Conservation (phyloP, 1,284 basidiomycete genomes). For the Cutaneotrichosporon mucoides region DNA sequence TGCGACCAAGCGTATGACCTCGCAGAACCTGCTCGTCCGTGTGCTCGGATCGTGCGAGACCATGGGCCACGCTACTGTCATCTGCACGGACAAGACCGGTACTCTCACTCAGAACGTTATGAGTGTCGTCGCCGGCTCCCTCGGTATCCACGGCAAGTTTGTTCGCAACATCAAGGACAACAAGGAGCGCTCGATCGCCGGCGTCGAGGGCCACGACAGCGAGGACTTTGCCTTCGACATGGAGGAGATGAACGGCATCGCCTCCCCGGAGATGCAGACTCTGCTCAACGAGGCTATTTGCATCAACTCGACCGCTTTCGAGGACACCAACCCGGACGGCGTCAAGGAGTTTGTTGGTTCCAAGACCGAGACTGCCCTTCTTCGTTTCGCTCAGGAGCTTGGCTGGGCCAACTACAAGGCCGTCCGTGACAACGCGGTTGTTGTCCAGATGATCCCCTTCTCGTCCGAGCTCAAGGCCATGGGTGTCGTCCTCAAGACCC, state of each 20-base stretch:
- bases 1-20: conserved; percentile 95
- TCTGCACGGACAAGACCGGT: conserved; percentile 91
- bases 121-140: conserved; percentile 91
- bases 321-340: conserved; percentile 69
- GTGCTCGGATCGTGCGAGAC: conserved; percentile 95
- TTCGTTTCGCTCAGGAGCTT: conserved; percentile 83
- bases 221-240: conserved; percentile 83
- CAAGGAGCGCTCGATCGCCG: conserved; percentile 66
- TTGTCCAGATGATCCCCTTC: conserved; percentile 92
- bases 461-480: conserved; percentile 93
- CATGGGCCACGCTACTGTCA: conserved; percentile 95
- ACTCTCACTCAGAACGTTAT: conserved; percentile 90
- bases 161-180: conserved; percentile 75
- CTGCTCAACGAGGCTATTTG: conserved; percentile 84
- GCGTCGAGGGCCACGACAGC: conserved; percentile 47
- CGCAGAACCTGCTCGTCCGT: conserved; percentile 89
- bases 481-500: conserved; percentile 76
- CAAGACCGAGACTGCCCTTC: conserved; percentile 93
- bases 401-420: conserved; percentile 73
- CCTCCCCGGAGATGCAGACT: conserved; percentile 61
- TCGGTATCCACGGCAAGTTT: conserved; percentile 92
- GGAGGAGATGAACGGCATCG: conserved; percentile 60
- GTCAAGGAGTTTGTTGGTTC: conserved; percentile 75
- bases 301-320: conserved; percentile 94
- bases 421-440: conserved; percentile 60